These are phyloP conservation scores for Serendipita sp. DNA, from an alignment of 768 basidiomycete species.

Conservation along the genomic window DNA sequence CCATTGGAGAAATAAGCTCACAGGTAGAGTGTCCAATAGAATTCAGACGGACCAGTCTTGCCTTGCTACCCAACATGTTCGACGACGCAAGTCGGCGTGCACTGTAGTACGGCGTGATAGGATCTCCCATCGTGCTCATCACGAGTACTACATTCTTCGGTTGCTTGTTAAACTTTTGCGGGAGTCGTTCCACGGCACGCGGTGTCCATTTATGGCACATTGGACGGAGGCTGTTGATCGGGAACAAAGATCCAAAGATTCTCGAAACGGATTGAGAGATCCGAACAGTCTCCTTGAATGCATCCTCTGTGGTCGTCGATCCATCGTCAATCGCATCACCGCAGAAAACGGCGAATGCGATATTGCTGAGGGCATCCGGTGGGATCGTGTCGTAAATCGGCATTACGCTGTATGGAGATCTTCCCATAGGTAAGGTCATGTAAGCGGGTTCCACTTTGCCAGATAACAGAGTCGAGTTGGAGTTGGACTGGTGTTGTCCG, in stretches of 20 bases:
- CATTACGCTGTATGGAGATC: neutral
- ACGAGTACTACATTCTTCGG: conserved; percentile 3
- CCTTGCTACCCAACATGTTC: neutral
- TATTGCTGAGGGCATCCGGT: neutral
- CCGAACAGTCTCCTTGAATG: neutral
- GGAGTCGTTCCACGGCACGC: neutral
- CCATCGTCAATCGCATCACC: neutral
- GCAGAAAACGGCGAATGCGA: neutral
- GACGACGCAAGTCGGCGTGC: neutral
- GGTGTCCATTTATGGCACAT: neutral
- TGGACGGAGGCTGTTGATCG: neutral
- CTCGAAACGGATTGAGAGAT: neutral
- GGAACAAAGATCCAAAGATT: neutral
- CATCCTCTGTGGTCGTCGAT: neutral
- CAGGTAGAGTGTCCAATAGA: neutral
- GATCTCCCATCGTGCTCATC: neutral
- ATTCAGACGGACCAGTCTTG: neutral
- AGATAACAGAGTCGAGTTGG: neutral
- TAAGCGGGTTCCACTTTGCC: neutral
- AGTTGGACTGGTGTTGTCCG: neutral
- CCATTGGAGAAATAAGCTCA: neutral
- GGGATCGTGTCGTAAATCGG: neutral
- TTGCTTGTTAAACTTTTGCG: neutral
- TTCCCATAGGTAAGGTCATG: neutral
- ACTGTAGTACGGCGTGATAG: neutral